Base-by-base conservation (phyloP, 2,329 filamentous ascomycete species). In the Pestalotiopsis sp. region DNA sequence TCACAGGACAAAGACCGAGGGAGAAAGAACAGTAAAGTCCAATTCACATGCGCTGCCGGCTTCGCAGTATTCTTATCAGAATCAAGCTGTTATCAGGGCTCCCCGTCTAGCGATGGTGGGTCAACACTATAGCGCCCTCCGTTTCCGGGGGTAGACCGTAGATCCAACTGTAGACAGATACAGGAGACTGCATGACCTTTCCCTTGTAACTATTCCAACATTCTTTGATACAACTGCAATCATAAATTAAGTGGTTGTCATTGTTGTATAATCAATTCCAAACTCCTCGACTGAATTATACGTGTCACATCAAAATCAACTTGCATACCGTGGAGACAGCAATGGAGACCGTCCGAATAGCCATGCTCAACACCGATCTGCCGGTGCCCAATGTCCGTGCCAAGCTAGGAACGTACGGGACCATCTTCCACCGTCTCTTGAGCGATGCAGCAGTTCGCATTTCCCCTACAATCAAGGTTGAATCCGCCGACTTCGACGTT, bases 401-500 rank as follows among this genome's bases (percentile, higher is more conserved):
- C 9, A 45, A 52, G 41, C 20, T 52, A 3, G 62, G 38, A 20
- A 49, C 62, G 49, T 64, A 64, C 23, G 62, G 62, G 2, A 23
- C 17, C n/a, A 64, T 64, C 41, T 64, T 64, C 13, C 62, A 64
- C 11, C 23, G 23, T 31, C 62, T 64, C 3, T 20, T 64, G 11
- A 39, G 20, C n/a, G 62, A 25, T 27, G 62, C 62, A 1, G 62
- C 62, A 17, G 13, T 39, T 14, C 62, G 62, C 11, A 55, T 65
- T 2, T 38, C 13, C 6, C 20, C 41, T 4, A 63, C 68, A n/a
- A 39, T 66, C 63, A 69, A 49, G 20, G 66, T 74, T 59, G 59
- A 74, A 25, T 79, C 78, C 0, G 74, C 72, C 13, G 76, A 79
- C 31, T 82, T 79, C 73, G 75, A 83, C 65, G 76, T 79, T 9